Conservation (phyloP, 139 green algal genomes). For the Penium margaritaceum region DNA sequence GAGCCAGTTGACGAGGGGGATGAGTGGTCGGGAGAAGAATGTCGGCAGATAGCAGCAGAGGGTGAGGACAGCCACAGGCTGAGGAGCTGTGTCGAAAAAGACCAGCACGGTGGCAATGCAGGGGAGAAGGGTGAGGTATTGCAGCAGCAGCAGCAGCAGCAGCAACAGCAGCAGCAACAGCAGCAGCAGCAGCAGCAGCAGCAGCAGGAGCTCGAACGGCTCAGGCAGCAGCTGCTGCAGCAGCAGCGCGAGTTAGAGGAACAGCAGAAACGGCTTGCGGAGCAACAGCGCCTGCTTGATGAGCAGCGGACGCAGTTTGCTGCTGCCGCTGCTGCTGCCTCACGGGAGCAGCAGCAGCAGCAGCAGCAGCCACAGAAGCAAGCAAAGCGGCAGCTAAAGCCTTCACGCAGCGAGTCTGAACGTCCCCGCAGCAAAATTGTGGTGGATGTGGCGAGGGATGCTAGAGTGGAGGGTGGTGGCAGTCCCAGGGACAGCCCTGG, state of each 20-base stretch:
- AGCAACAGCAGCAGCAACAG: neutral
- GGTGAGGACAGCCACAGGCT: too few relatives aligned
- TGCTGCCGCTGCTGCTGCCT: too few relatives aligned
- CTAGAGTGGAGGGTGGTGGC: neutral
- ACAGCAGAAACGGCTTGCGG: too few relatives aligned
- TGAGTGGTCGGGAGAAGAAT: too few relatives aligned
- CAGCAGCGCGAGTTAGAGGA: neutral
- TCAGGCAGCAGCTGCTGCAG: neutral
- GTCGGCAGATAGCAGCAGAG: too few relatives aligned
- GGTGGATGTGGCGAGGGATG: neutral
- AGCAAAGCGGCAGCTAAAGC: neutral
- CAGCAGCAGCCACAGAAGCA: neutral
- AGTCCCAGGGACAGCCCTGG: neutral
- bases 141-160: neutral
- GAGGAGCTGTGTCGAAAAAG: neutral
- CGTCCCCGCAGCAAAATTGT: too few relatives aligned
- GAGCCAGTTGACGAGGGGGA: too few relatives aligned
- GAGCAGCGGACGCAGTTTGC: too few relatives aligned
- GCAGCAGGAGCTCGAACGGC: neutral
- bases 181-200: neutral
- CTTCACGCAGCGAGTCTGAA: too few relatives aligned
- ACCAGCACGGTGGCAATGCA: neutral
- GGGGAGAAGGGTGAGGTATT: neutral
- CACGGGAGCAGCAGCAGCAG: neutral
- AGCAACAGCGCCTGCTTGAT: too few relatives aligned